A percentile compares a stretch with the other conserved stretches of the same genome.
Evolutionary conservation across 73 alveolate genomes (phyloP).

Genomic region (Tetrahymena thermophila): DNA sequence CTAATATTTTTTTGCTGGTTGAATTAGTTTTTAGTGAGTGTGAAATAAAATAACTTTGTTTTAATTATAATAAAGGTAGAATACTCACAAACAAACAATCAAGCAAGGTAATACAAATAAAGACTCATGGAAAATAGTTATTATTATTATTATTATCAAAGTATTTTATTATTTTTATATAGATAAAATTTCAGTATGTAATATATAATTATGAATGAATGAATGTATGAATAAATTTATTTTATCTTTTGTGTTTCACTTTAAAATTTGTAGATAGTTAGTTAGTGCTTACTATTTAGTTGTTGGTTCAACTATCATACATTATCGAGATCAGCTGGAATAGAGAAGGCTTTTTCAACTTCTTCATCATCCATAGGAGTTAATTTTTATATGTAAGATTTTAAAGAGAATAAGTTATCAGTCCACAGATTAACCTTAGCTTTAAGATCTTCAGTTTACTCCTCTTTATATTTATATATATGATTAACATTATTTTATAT

Average conservation of each 20-base stretch:
- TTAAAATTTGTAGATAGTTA: not conserved
- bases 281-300: not conserved
- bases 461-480: not conserved
- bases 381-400: not conserved
- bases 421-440: not conserved
- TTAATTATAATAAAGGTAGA: not conserved
- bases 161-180: not conserved
- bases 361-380: conserved; percentile 1
- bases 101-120: not conserved
- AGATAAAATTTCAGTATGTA: not conserved
- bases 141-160: not conserved
- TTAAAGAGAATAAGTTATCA: not conserved
- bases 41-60: not conserved
- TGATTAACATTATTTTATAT: not conserved
- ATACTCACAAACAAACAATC: not conserved
- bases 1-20: no score
- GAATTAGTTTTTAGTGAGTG: not conserved
- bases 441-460: not conserved
- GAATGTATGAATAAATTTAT: not conserved
- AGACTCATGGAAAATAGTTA: not conserved
- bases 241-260: no score
- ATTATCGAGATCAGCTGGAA: not conserved
- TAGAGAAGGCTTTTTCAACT: not conserved
- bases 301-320: not conserved
- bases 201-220: not conserved